Base-by-base conservation (phyloP, 2,329 filamentous ascomycete species). In the Orbilia quercus region DNA sequence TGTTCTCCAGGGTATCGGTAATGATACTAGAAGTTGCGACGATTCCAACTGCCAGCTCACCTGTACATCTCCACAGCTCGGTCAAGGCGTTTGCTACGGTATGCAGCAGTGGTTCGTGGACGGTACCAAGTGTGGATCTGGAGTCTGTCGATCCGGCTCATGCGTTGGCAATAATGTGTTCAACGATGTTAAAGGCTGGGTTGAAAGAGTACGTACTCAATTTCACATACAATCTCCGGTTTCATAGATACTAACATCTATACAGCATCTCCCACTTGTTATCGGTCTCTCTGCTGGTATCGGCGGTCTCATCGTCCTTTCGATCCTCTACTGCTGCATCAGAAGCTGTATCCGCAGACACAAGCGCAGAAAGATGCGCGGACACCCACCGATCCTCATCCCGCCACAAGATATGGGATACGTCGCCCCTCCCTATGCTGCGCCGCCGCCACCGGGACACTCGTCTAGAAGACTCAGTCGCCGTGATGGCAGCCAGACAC, bases 81-180 rank as follows among this genome's bases (percentile, higher is more conserved):
- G 87, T 6, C 75, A 82, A 4, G 86, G 86, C 67, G 84, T 85
- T 6, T 96, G 92, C 81, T 89, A 90, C 72, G 85, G 86, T 20
- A 86, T 96, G 82, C 89, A 91, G 79, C 92, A 97, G 80, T 95
- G 96, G 81, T 98, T 96, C 82, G 84, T 98, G 28, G 95, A 99
- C 79, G 95, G 95, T 16, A 98, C 95, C 0, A 83, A 86, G 1
- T 99, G 95, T 79, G 85, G 88, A 58, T 90, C 90, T 16, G 91
- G 91, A 62, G 84, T 83, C 65, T 99, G 95, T 81, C 79, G 80
- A 57, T 94, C 93, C 77, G 95, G 95, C 45, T 82, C 84, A 76
- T 99, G 95, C 81, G 81, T 85, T 77, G 93, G 91, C 74, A 83
- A 87, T 36, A 89, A 86, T 25, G 85, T 91, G 1, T 84, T 84